Percentiles rank a stretch among this genome's conserved stretches.
phyloP scores from a whole-genome alignment of 148 eudicot species.

The Oxyria digyna region DNA sequence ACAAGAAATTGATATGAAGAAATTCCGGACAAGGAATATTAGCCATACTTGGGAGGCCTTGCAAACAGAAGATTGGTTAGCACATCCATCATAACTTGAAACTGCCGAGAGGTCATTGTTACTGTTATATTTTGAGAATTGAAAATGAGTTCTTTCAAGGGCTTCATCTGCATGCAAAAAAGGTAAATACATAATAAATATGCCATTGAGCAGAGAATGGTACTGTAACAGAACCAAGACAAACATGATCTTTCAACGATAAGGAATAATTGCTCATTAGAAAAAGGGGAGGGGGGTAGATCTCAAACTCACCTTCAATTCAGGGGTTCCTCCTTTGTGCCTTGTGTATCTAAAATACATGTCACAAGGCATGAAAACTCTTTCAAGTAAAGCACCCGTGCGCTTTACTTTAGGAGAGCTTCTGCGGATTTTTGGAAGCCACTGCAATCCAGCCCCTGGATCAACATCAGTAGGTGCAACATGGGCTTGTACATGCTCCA shows the following conservation, averaged over 20 bases:
- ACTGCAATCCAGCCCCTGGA: conserved; percentile 98
- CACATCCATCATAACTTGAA: conserved; percentile 99
- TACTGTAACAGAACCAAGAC: background rate
- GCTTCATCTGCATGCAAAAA: conserved; percentile 69
- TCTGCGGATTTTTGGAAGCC: conserved; percentile 94
- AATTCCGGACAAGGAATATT: background rate
- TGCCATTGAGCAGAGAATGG: background rate
- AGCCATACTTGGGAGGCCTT: conserved; percentile 83
- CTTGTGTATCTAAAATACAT: conserved; percentile 94
- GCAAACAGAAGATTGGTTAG: conserved; percentile 93
- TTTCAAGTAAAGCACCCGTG: conserved; percentile 96
- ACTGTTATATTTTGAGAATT: conserved; percentile 89
- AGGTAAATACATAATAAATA: background rate
- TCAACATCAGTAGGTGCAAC: conserved; percentile 99
- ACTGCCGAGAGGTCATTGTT: conserved; percentile 96
- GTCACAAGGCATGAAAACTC: conserved; percentile 98
- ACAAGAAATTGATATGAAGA: background rate
- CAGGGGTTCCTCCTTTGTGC: conserved; percentile 91
- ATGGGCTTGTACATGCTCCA: conserved; percentile 99
- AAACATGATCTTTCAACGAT: background rate
- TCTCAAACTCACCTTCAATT: conserved; percentile 53
- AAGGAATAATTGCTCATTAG: background rate
- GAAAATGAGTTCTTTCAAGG: conserved; percentile 89
- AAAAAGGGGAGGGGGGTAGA: background rate
- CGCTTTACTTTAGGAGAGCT: conserved; percentile 97